Evolutionary conservation across 805 yeast genomes (phyloP).

Genomic region (Ogataea pignaliae): DNA sequence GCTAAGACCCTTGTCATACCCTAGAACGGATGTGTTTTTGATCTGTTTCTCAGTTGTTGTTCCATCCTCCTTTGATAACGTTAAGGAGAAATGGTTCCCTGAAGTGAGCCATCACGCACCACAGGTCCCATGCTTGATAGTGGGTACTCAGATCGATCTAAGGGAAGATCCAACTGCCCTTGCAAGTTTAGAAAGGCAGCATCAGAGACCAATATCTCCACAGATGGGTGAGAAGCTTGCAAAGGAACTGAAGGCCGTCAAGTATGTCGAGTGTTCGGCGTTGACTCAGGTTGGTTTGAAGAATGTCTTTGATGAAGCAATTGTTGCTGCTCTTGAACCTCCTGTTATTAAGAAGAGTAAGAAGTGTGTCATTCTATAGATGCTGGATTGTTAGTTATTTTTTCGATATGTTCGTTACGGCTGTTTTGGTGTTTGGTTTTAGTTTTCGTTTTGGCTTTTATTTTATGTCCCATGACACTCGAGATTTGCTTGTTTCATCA

Average conservation of each 20-base stretch:
- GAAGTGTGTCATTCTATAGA: slow-evolving; percentile 80
- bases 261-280: slow-evolving; percentile 97
- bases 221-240: slow-evolving; percentile 93
- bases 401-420: neutral
- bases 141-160: slow-evolving; percentile 94
- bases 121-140: slow-evolving; percentile 94
- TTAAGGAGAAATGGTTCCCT: slow-evolving; percentile 97
- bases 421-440: neutral
- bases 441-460: neutral
- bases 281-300: slow-evolving; percentile 94
- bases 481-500: no score
- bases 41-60: slow-evolving; percentile 96
- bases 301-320: slow-evolving; percentile 98
- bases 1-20: slow-evolving; percentile 92
- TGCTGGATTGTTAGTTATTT: neutral
- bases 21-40: slow-evolving; percentile 93
- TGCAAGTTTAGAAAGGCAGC: slow-evolving; percentile 87
- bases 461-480: neutral
- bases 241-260: slow-evolving; percentile 89
- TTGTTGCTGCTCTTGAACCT: slow-evolving; percentile 96
- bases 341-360: slow-evolving; percentile 79
- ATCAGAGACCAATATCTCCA: slow-evolving; percentile 75
- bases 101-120: slow-evolving; percentile 95
- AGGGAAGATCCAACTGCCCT: slow-evolving; percentile 89
- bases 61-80: slow-evolving; percentile 96